Base-by-base conservation (phyloP, 306 rosid genomes). In the Vigna reflexopilosa region DNA sequence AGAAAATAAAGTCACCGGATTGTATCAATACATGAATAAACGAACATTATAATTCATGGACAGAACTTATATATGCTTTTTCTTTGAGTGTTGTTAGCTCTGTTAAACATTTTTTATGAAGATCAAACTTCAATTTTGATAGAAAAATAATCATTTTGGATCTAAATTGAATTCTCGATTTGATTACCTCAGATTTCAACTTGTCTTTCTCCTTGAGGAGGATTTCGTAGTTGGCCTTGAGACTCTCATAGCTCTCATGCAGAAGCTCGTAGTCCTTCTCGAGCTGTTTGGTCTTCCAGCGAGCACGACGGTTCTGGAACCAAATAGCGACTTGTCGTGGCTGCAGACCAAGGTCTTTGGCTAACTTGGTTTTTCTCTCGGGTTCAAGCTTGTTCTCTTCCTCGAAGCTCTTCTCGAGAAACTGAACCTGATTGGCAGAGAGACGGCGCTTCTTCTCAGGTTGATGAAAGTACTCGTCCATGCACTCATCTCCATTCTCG, bases 261-360 rank as follows among this genome's bases (percentile, higher is more conserved):
- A 93, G 78, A 34, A 78, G 68, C 0, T 90, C 96, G 28, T 86
- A 91, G 71, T 93, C 97, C 80, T 87, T 91, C 88, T 93, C 97
- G 20, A 93, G 84, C 81, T 87, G 96, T 79, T 91, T 93, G 0
- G 89, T 90, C 82, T 90, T 93, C 95, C 93, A 93, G 30, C 98
- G 70, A 0, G 98, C 97, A 0, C 97, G 87, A 26, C 98, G 96
- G 86, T 93, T 93, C 52, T 93, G 98, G 77, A 91, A 93, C 98
- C 98, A 93, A n/a, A 93, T 93, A 2, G 98, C 97, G 15, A 93
- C 96, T 80, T 93, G 98, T 4, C 97, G 90, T n/a, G 98, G 98
- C 86, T 90, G 91, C 96, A 93, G 83, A 13, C 93, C 92, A 0
- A 91, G 87, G 65, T 93, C 96, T 81, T 91, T 91, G 0, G 98